phyloP scores from a whole-genome alignment of 805 yeast genomes.

The Priceomyces medius region DNA sequence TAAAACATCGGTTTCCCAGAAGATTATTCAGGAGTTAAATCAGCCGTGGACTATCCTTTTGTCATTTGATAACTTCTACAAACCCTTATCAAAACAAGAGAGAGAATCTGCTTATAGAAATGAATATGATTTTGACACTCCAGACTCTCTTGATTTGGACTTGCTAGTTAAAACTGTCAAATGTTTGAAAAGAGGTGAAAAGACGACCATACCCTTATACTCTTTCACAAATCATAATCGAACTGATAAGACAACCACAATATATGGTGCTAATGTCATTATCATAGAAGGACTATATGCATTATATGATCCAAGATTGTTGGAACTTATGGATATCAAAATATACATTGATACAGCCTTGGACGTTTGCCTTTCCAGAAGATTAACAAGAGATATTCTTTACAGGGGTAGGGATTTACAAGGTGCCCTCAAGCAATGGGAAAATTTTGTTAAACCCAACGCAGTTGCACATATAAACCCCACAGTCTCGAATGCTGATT shows the following conservation, averaged over 20 bases:
- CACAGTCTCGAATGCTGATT: slow-evolving; percentile 76
- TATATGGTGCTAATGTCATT: slow-evolving; percentile 93
- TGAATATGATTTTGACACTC: slow-evolving; percentile 84
- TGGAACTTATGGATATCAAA: slow-evolving; percentile 79
- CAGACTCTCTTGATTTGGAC: slow-evolving; percentile 81
- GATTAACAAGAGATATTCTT: slow-evolving; percentile 82
- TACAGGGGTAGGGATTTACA: slow-evolving; percentile 80
- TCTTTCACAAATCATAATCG: slow-evolving; percentile 71
- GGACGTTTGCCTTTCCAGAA: slow-evolving; percentile 86
- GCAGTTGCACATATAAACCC: slow-evolving; percentile 74
- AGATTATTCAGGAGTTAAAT: slow-evolving; percentile 70
- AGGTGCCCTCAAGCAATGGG: slow-evolving; percentile 90
- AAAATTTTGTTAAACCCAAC: slow-evolving; percentile 86
- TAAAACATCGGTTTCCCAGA: slow-evolving; percentile 86
- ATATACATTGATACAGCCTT: slow-evolving; percentile 92
- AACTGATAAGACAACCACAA: slow-evolving; percentile 64
- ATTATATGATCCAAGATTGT: slow-evolving; percentile 63
- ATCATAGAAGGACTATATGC: slow-evolving; percentile 92
- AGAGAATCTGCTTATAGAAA: slow-evolving; percentile 61
- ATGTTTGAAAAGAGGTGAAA: slow-evolving; percentile 66
- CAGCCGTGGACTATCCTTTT: slow-evolving; percentile 94
- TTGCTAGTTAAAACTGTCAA: slow-evolving; percentile 60
- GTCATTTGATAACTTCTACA: slow-evolving; percentile 89
- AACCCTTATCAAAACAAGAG: slow-evolving; percentile 64
- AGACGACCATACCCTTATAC: slow-evolving; percentile 42